A percentile compares a stretch with the other conserved stretches of the same genome.
phyloP scores from a whole-genome alignment of 2,329 filamentous ascomycete genomes.

The Chrysoporthe austroafricana region DNA sequence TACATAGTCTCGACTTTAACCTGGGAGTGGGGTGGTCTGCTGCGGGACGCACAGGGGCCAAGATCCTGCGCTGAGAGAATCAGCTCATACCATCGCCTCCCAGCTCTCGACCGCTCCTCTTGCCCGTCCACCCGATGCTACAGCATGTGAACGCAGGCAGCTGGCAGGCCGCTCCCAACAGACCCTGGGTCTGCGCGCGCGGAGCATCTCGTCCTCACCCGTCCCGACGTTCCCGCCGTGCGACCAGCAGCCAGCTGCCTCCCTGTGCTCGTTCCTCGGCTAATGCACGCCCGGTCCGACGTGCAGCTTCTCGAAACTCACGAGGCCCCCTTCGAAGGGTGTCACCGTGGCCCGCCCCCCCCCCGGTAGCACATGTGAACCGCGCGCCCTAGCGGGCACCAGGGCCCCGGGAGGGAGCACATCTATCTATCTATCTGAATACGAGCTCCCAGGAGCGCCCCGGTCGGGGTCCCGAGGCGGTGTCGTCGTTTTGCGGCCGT shows the following conservation, averaged over 20 bases:
- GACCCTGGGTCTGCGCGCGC: neutral
- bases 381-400: neutral
- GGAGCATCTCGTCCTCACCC: too few relatives aligned
- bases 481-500: too few relatives aligned
- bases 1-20: too few relatives aligned
- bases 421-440: neutral
- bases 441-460: neutral
- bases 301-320: conserved; percentile 12
- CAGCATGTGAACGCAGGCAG: too few relatives aligned
- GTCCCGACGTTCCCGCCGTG: too few relatives aligned
- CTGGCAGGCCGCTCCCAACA: too few relatives aligned
- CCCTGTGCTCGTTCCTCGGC: neutral
- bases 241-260: neutral
- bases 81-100: too few relatives aligned
- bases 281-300: conserved; percentile 8
- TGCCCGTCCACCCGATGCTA: too few relatives aligned
- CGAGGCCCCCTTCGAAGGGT: neutral
- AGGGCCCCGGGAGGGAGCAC: neutral
- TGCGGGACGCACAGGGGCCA: too few relatives aligned
- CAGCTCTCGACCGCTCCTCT: neutral
- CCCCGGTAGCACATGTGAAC: neutral
- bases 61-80: too few relatives aligned
- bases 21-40: too few relatives aligned
- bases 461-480: too few relatives aligned
- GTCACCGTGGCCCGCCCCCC: neutral